Conservation (phyloP, 2,329 filamentous ascomycete species). For the Fusarium irregulare region DNA sequence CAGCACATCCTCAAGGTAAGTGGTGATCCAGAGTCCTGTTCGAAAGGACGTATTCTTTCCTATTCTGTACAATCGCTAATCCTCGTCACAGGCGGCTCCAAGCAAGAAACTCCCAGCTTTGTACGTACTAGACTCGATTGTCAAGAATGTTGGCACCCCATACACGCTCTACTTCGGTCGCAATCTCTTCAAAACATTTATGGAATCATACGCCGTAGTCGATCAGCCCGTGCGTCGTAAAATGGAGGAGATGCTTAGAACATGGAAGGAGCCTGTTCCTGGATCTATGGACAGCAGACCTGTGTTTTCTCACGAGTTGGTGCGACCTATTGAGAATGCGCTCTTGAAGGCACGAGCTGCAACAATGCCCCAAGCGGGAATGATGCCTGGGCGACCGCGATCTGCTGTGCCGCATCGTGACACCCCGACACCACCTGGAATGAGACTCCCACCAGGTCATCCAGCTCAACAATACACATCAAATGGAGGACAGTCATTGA, state of each 20-base stretch:
- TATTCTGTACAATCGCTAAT: constrained; percentile 51
- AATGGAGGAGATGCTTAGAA: constrained; percentile 97
- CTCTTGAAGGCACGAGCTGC: constrained; percentile 82
- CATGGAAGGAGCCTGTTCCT: constrained; percentile 96
- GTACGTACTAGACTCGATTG: constrained; percentile 97
- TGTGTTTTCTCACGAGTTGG: constrained; percentile 89
- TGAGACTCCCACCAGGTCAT: constrained; percentile 47
- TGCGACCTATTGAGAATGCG: constrained; percentile 91
- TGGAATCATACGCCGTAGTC: constrained; percentile 94
- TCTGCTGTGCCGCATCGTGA: constrained; percentile 71
- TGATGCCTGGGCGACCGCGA: constrained; percentile 59
- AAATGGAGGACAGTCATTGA: constrained; percentile 65
- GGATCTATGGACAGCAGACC: constrained; percentile 93
- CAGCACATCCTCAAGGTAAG: constrained; percentile 96
- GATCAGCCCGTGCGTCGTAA: constrained; percentile 85
- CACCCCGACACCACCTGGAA: constrained; percentile 78
- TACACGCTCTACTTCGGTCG: constrained; percentile 96
- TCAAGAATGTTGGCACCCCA: constrained; percentile 97
- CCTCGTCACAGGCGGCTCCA: constrained; percentile 77
- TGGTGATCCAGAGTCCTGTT: not conserved
- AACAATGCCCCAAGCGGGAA: constrained; percentile 65
- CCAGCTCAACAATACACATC: constrained; percentile 46
- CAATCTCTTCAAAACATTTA: constrained; percentile 92
- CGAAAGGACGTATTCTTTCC: not conserved
- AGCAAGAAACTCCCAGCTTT: constrained; percentile 93